A percentile compares a stretch with the other conserved stretches of the same genome.
Evolutionary conservation across 495 filamentous ascomycete genomes (phyloP).

Genomic region (Annulohypoxylon stygium): DNA sequence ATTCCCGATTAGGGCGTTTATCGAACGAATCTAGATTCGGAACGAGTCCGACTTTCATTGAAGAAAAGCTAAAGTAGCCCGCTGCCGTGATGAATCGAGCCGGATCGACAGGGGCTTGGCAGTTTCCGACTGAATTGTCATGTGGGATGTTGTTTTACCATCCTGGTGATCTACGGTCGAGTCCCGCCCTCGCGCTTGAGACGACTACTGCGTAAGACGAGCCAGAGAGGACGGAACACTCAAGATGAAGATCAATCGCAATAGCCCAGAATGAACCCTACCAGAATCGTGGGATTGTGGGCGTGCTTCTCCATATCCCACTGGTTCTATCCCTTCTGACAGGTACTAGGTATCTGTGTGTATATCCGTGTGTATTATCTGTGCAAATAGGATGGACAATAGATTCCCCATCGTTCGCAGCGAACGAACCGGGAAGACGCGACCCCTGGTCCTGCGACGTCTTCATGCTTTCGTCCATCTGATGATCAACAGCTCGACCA

Average conservation of each 20-base stretch:
- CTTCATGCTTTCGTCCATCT: constrained; percentile 29
- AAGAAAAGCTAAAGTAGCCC: constrained; percentile 5
- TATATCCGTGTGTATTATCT: too few relatives aligned
- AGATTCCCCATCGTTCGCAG: constrained; percentile 15
- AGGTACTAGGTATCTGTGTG: background rate
- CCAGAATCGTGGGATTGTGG: constrained; percentile 9
- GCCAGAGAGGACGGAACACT: constrained; percentile 26
- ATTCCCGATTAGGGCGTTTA: constrained; percentile 33
- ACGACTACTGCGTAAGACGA: constrained; percentile 3
- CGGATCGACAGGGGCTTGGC: constrained; percentile 32
- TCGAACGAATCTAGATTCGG: constrained; percentile 24
- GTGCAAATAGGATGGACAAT: background rate
- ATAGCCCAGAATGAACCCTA: background rate
- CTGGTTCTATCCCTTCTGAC: background rate
- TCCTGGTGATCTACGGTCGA: constrained; percentile 30
- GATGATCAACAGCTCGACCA: constrained; percentile 39
- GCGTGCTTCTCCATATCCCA: constrained; percentile 7
- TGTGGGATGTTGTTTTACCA: constrained; percentile 33
- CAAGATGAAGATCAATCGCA: constrained; percentile 42
- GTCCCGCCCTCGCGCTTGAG: constrained; percentile 9
- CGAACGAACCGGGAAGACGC: background rate
- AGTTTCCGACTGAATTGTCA: constrained; percentile 39
- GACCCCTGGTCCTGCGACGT: constrained; percentile 29
- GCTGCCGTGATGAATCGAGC: constrained; percentile 33
- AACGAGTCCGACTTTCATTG: background rate